Base-by-base conservation (phyloP, 371 early-diverging fungal genomes). In the Catenaria anguillulae region DNA sequence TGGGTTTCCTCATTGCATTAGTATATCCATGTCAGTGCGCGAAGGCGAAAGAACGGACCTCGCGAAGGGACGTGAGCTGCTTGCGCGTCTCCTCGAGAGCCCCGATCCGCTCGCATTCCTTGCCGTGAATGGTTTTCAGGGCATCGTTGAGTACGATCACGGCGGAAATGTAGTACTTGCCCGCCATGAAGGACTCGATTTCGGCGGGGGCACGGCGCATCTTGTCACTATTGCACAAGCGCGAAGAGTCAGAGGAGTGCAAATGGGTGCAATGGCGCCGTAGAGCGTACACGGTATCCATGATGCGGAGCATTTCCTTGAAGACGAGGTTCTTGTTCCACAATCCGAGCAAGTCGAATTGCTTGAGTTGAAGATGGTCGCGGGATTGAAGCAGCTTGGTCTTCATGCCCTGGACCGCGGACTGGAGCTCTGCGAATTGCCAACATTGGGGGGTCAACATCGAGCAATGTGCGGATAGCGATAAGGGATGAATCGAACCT, bases 241-340 rank as follows among this genome's bases (percentile, higher is more conserved):
- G 8, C 8, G 37, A 37, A 8, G 37, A 13, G 37, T 37, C 13
- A 13, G 37, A 4, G 37, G 37, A 13, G 37, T 4, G 13, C n/a
- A n/a, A n/a, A n/a, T n/a, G n/a, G n/a, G n/a, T n/a, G n/a, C n/a
- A n/a, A n/a, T n/a, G n/a, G n/a, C n/a, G n/a, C n/a, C n/a, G n/a
- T 4, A 13, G 0, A 60, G 35, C 63, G 35, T 17, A 65, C 65
- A 66, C 64, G 13, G 40, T 33, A 33, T 64, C 63, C 5, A 66
- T 33, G 36, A 66, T 64, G 15, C 55, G 60, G 19, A 66, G 63
- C 66, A 66, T 66, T n/a, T 66, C 66, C 36, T 65, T 65, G 35
- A 45, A 64, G 21, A 64, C 31, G n/a, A 66, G 42, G 15, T 33
- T 37, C 55, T 64, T 56, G 3, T 23, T 59, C 66, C 66, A 66